phyloP scores from a whole-genome alignment of 768 basidiomycete species.

The Lentinula sp. region DNA sequence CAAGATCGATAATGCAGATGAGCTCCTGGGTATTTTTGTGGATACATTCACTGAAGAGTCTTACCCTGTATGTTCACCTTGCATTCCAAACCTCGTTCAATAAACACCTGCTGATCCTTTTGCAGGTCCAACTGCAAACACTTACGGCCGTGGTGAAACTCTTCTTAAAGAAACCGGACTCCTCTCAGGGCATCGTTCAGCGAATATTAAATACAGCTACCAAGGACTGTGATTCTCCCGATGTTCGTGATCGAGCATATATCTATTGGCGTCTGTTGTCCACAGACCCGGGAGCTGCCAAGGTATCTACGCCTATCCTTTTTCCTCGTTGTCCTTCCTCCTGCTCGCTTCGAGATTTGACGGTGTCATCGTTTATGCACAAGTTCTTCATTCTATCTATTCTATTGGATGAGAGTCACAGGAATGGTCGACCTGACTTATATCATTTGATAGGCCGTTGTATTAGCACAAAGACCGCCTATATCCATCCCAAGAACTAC shows the following conservation, averaged over 20 bases:
- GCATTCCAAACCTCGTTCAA: constrained; percentile 5
- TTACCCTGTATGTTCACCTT: constrained; percentile 56
- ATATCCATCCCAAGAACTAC: constrained; percentile 91
- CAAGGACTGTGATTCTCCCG: constrained; percentile 94
- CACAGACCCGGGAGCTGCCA: constrained; percentile 92
- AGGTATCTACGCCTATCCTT: constrained; percentile 40
- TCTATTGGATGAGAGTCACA: not conserved
- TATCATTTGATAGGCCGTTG: constrained; percentile 48
- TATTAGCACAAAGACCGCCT: constrained; percentile 86
- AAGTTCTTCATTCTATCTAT: not conserved
- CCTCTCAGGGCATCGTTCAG: constrained; percentile 89
- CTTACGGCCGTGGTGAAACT: constrained; percentile 96
- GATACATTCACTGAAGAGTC: constrained; percentile 92
- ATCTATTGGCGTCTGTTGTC: constrained; percentile 97
- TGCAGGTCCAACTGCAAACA: constrained; percentile 68
- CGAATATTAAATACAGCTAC: constrained; percentile 90
- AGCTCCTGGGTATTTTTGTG: constrained; percentile 84
- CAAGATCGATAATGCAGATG: constrained; percentile 96
- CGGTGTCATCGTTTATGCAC: not conserved
- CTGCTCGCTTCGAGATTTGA: not conserved
- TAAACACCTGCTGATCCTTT: not conserved
- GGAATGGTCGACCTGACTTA: not conserved
- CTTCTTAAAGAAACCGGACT: constrained; percentile 92
- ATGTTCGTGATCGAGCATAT: constrained; percentile 94
- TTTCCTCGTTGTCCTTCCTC: not conserved